Conservation (phyloP, 2,329 filamentous ascomycete genomes). For the Aspergillus amoenus region DNA sequence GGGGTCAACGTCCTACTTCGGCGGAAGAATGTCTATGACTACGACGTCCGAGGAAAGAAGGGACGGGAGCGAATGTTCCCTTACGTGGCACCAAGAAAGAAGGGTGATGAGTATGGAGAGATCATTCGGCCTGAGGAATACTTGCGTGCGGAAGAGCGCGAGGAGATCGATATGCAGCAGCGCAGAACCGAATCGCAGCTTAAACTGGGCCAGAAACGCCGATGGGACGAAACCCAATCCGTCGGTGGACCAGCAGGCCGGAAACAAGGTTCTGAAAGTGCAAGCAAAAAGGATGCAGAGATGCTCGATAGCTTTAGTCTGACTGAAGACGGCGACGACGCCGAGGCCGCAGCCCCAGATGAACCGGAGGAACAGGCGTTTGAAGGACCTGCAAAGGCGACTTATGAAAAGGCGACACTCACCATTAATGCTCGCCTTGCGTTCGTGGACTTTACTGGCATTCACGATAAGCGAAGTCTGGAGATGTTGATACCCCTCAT, state of each 20-base stretch:
- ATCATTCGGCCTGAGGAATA: slow-evolving; percentile 93
- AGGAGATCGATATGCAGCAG: slow-evolving; percentile 67
- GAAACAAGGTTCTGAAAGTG: slow-evolving; percentile 47
- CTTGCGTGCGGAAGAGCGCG: slow-evolving; percentile 85
- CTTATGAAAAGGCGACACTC: slow-evolving; percentile 63
- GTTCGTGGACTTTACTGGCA: slow-evolving; percentile 85
- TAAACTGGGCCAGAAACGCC: slow-evolving; percentile 84
- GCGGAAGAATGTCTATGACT: slow-evolving; percentile 88
- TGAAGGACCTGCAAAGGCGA: slow-evolving; percentile 73
- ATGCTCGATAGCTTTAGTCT: slow-evolving; percentile 51
- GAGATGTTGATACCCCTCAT: slow-evolving; percentile 95
- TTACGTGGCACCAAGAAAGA: slow-evolving; percentile 73
- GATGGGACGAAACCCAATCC: slow-evolving; percentile 72
- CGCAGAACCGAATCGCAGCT: slow-evolving; percentile 57
- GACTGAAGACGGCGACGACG: slow-evolving; percentile 55
- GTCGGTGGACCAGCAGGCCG: slow-evolving; percentile 58
- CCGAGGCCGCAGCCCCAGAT: slow-evolving; percentile 55
- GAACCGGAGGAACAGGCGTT: slow-evolving; percentile 52
- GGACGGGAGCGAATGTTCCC: slow-evolving; percentile 92
- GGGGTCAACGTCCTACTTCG: slow-evolving; percentile 89
- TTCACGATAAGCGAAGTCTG: slow-evolving; percentile 90
- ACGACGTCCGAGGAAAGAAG: slow-evolving; percentile 85
- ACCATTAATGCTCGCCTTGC: slow-evolving; percentile 73
- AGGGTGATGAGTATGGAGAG: slow-evolving; percentile 90
- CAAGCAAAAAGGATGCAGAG: slow-evolving; percentile 38